phyloP scores from a whole-genome alignment of 2,329 filamentous ascomycete genomes.

The Volutella citrinella region DNA sequence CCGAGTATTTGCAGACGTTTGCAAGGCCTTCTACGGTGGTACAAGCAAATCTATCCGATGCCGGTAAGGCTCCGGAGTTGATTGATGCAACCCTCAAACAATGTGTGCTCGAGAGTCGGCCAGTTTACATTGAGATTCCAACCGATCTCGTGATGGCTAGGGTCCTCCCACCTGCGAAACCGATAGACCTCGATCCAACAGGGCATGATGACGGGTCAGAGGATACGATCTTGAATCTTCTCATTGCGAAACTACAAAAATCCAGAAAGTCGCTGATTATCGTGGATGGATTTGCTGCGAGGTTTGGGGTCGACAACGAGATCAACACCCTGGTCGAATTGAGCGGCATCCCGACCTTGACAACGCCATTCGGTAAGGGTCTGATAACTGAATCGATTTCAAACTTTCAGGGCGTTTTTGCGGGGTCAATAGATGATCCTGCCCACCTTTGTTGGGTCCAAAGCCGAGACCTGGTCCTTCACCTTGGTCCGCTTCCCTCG shows the following conservation, averaged over 20 bases:
- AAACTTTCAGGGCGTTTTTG: slow-evolving; percentile 48
- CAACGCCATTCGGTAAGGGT: slow-evolving; percentile 47
- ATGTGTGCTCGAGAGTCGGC: slow-evolving; percentile 2
- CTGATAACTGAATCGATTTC: slow-evolving; percentile 44
- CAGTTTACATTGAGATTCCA: slow-evolving; percentile 9
- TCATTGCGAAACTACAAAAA: slow-evolving; percentile 33
- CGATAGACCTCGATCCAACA: background rate
- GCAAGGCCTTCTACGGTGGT: slow-evolving; percentile 45
- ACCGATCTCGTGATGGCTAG: slow-evolving; percentile 4
- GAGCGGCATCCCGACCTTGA: slow-evolving; percentile 46
- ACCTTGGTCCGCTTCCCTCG: slow-evolving; percentile 9
- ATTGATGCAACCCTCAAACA: slow-evolving; percentile 3
- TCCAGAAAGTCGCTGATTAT: slow-evolving; percentile 48
- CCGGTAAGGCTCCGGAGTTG: background rate
- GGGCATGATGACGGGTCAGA: background rate
- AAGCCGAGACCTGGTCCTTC: slow-evolving; percentile 7
- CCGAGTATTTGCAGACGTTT: slow-evolving; percentile 47
- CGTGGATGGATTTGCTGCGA: slow-evolving; percentile 48
- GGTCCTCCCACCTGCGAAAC: background rate
- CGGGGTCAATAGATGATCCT: background rate
- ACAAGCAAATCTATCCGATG: slow-evolving; percentile 28
- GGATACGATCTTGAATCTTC: background rate
- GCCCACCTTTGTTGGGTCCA: background rate
- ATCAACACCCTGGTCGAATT: slow-evolving; percentile 40
- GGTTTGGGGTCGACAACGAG: slow-evolving; percentile 38